Evolutionary conservation across 2,329 filamentous ascomycete species (phyloP).

Genomic region (Dissoconium aciculare): DNA sequence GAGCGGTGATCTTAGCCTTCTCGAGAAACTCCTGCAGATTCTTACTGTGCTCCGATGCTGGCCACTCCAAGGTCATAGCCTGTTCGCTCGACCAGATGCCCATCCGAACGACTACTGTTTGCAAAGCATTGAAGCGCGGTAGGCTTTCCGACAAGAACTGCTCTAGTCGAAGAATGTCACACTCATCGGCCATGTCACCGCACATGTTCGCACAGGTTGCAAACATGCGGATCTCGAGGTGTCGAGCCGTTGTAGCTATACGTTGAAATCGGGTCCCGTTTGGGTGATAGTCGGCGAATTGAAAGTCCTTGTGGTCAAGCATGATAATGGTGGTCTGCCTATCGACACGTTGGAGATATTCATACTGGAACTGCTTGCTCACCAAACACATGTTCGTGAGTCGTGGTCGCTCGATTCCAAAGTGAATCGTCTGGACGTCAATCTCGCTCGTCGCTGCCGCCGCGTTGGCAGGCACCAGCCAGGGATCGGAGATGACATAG

Average conservation of each 20-base stretch:
- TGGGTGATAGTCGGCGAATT: neutral
- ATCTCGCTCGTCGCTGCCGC: neutral
- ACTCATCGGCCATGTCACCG: neutral
- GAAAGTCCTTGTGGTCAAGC: neutral
- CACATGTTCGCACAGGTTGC: neutral
- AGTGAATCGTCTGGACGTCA: neutral
- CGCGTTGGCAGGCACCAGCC: neutral
- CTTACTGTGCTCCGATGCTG: neutral
- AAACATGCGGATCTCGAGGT: slow-evolving; percentile 1
- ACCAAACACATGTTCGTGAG: neutral
- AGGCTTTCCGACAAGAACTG: neutral
- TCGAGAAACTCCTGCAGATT: neutral
- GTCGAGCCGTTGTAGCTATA: neutral
- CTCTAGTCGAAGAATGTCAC: neutral
- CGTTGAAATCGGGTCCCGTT: neutral
- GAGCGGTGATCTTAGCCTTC: neutral
- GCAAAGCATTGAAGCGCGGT: neutral
- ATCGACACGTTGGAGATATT: neutral
- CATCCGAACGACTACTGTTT: neutral
- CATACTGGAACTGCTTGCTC: neutral
- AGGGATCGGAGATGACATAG: neutral
- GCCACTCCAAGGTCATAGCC: too few relatives aligned
- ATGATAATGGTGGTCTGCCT: neutral
- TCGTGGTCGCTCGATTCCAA: neutral
- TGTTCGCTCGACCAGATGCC: slow-evolving; percentile 1